phyloP scores from a whole-genome alignment of 441 rosid species.

The Capsella rubella region DNA sequence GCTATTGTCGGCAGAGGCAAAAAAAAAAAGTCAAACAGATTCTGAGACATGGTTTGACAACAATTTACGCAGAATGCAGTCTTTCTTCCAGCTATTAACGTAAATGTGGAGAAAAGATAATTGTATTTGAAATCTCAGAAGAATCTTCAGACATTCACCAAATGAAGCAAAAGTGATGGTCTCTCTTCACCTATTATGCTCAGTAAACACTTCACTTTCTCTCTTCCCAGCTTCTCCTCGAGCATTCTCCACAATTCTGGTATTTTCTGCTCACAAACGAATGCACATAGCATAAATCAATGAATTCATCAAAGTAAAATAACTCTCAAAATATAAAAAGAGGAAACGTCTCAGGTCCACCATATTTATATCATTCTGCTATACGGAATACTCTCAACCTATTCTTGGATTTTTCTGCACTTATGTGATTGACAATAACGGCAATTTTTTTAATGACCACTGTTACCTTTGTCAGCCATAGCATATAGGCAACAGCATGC shows the following conservation, averaged over 20 bases:
- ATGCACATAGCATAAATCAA: slow-evolving; percentile 27
- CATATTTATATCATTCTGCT: slow-evolving; percentile 4
- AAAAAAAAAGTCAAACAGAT: not conserved
- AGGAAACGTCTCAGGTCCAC: not conserved
- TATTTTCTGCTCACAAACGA: slow-evolving; percentile 58
- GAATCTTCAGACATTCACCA: slow-evolving; percentile 18
- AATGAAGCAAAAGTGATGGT: slow-evolving; percentile 53
- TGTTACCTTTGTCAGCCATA: slow-evolving; percentile 81
- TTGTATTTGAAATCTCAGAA: not conserved
- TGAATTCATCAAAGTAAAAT: not conserved
- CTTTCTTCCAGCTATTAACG: not conserved
- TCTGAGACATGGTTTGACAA: not conserved
- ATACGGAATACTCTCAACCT: not conserved
- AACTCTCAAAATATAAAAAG: no score
- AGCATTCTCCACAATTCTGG: slow-evolving; percentile 52
- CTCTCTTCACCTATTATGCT: slow-evolving; percentile 55
- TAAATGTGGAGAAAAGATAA: not conserved
- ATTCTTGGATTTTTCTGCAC: not conserved
- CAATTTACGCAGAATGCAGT: not conserved
- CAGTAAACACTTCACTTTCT: slow-evolving; percentile 51
- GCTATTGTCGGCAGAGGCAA: not conserved
- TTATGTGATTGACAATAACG: not conserved
- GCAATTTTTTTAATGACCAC: not conserved
- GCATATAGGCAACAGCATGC: slow-evolving; percentile 62
- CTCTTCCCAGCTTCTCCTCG: slow-evolving; percentile 55